A percentile compares a stretch with the other conserved stretches of the same genome.
Evolutionary conservation across 305 asterid species (phyloP).

Genomic region (Caryopteris hybrid): DNA sequence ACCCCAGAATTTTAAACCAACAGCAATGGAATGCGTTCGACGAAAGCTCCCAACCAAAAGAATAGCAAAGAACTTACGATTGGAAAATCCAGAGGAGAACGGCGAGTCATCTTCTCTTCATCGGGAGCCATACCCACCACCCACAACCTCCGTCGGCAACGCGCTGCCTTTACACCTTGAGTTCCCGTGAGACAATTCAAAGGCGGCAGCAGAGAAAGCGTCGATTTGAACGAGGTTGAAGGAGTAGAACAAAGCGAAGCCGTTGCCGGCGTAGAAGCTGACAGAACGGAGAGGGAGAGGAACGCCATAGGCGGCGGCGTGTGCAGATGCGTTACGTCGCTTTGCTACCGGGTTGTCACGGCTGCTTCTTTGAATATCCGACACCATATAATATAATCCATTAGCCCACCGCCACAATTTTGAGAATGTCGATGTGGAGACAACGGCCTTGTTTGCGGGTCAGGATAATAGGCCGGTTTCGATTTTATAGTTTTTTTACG

Average conservation of each 20-base stretch:
- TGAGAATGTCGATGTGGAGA: neutral
- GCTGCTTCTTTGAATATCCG: neutral
- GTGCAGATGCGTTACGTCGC: neutral
- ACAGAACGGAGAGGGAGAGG: slow-evolving; percentile 15
- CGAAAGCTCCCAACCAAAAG: neutral
- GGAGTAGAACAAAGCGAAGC: slow-evolving; percentile 5
- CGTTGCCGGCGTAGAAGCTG: slow-evolving; percentile 20
- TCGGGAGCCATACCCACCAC: slow-evolving; percentile 91
- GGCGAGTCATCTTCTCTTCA: slow-evolving; percentile 86
- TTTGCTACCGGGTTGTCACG: neutral
- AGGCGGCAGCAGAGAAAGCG: slow-evolving; percentile 10
- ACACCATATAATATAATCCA: slow-evolving; percentile 14
- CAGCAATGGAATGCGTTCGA: neutral
- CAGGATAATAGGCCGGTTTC: too few species aligned
- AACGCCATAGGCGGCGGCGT: slow-evolving; percentile 36
- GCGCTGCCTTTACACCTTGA: neutral
- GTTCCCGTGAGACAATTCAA: neutral
- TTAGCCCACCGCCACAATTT: slow-evolving; percentile 22
- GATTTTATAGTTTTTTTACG: too few species aligned
- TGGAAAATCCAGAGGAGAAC: slow-evolving; percentile 85
- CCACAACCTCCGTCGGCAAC: slow-evolving; percentile 34
- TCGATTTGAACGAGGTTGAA: slow-evolving; percentile 16
- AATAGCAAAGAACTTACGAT: slow-evolving; percentile 28
- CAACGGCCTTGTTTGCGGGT: neutral
- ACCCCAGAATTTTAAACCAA: neutral